Base-by-base conservation (phyloP, 768 basidiomycete genomes). In the Termitomyces sp. region DNA sequence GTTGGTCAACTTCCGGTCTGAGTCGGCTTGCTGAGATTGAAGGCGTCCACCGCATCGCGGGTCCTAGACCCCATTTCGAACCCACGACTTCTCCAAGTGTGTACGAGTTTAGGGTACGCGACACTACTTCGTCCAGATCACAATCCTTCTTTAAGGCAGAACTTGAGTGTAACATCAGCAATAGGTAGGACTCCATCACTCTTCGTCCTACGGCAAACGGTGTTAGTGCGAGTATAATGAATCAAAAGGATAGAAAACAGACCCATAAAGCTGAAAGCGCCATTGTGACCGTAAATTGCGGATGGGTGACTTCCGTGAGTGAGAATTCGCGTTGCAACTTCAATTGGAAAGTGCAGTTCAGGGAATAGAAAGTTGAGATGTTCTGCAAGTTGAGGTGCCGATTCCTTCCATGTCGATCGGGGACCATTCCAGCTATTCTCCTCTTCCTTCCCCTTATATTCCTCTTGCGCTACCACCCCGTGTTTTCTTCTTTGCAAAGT, bases 281-380 rank as follows among this genome's bases (percentile, higher is more conserved):
- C 84, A 64, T 93, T 93, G 68, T 92, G 89, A 2, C 91, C 89
- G 45, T 80, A 65, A 52, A 79, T 70, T 30, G 89, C 87, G 55
- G 82, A 76, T 47, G 77, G 81, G 71, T 91, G 91, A 71, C 89
- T 91, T 7, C 79, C 78, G 67, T 94, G 92, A 3, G 92, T 94
- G 62, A 93, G 74, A 60, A 91, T 79, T 58, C 91, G 83, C 62
- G 79, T 78, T 8, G 89, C 87, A 46, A 92, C 76, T 62, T 89
- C 87, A 5, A 78, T 76, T 13, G 88, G 83, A 69, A 94, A 93
- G 49, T 81, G 73, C 48, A 93, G 75, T 14, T 86, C 81, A 4
- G 81, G 71, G 63, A 91, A 91, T 53, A 89, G 73, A 52, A 39
- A 40, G 13, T 52, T 39, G n/a, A 52, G 76, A 69, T 93, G 87